Conservation (phyloP, 306 rosid species). For the Vigna reflexopilosa region DNA sequence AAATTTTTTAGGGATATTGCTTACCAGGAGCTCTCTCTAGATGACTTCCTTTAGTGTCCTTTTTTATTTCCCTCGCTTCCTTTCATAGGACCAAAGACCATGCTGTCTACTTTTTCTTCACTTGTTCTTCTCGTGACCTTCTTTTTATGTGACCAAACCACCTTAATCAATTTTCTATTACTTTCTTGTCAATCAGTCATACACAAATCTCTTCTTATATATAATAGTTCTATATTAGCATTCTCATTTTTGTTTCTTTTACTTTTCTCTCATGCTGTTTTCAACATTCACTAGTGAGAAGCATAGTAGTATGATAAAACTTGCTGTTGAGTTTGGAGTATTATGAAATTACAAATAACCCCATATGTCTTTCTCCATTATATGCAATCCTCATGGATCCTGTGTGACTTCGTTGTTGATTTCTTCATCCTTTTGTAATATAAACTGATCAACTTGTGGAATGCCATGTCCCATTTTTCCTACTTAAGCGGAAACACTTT, state of each 20-base stretch:
- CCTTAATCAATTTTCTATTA: background rate
- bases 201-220: background rate
- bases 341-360: background rate
- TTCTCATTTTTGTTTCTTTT: background rate
- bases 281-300: background rate
- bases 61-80: background rate
- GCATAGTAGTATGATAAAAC: background rate
- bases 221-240: background rate
- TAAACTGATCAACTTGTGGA: background rate
- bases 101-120: background rate
- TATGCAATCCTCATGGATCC: background rate
- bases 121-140: background rate
- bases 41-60: background rate
- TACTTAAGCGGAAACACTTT: no score
- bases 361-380: background rate
- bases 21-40: background rate
- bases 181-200: background rate
- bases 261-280: background rate
- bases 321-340: background rate
- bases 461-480: background rate
- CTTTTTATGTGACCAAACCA: background rate
- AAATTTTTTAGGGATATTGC: background rate
- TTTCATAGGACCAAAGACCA: background rate
- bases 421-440: background rate
- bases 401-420: background rate